phyloP scores from a whole-genome alignment of 106 monocot genomes.

The Acorus calamus region DNA sequence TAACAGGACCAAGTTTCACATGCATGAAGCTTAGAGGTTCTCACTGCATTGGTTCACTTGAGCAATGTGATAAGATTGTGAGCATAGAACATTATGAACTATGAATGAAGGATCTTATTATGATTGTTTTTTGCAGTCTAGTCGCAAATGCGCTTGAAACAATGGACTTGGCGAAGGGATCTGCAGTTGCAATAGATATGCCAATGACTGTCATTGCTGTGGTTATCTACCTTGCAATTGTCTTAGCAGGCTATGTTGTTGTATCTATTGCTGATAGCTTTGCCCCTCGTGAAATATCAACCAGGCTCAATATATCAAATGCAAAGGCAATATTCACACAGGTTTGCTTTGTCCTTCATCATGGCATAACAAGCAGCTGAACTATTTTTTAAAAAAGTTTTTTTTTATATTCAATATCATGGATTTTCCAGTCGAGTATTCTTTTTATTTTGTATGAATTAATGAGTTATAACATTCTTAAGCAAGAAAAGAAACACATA shows the following conservation, averaged over 20 bases:
- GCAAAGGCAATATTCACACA: slow-evolving; percentile 93
- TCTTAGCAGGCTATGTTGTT: slow-evolving; percentile 84
- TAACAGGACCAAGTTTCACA: too few species aligned
- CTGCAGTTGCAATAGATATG: slow-evolving; percentile 94
- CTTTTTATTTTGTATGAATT: too few species aligned
- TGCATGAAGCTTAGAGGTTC: too few species aligned
- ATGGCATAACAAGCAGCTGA: background rate
- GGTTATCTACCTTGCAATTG: slow-evolving; percentile 78
- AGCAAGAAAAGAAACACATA: too few species aligned
- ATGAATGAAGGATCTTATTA: background rate
- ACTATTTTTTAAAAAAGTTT: too few species aligned
- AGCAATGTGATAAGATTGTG: too few species aligned
- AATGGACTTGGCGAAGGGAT: slow-evolving; percentile 65
- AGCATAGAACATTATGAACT: too few species aligned
- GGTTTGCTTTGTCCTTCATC: slow-evolving; percentile 29
- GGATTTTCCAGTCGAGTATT: too few species aligned
- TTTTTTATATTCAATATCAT: too few species aligned
- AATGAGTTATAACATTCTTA: too few species aligned
- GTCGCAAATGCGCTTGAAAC: slow-evolving; percentile 80
- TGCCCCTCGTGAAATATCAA: slow-evolving; percentile 81
- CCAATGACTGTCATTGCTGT: slow-evolving; percentile 84
- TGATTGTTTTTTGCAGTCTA: slow-evolving; percentile 42
- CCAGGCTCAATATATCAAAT: slow-evolving; percentile 71
- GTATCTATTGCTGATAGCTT: slow-evolving; percentile 98
- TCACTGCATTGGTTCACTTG: too few species aligned